Percentiles rank a stretch among this genome's conserved stretches.
phyloP scores from a whole-genome alignment of 176 grass and related monocot species.

The Themeda triandra region DNA sequence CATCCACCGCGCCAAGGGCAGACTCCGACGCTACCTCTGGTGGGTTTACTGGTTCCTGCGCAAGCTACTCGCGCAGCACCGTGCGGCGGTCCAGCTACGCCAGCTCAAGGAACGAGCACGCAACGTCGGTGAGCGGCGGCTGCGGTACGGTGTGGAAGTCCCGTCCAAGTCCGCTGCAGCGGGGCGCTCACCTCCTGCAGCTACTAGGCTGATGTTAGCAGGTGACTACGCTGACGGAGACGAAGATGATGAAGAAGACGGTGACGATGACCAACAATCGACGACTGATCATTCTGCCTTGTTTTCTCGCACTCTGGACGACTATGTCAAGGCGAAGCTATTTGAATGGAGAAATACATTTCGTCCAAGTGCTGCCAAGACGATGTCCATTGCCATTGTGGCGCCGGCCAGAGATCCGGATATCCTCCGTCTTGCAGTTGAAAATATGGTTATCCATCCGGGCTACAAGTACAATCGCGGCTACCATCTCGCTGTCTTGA shows the following conservation, averaged over 20 bases:
- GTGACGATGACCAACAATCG: neutral
- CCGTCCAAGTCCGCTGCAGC: neutral
- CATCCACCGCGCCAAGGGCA: neutral
- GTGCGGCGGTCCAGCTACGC: neutral
- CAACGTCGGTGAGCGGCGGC: no score
- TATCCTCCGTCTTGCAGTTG: neutral
- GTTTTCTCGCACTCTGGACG: neutral
- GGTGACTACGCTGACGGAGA: neutral
- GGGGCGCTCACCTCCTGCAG: no score
- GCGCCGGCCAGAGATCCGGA: neutral
- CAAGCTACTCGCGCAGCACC: neutral
- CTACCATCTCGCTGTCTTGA: neutral
- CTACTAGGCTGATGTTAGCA: neutral
- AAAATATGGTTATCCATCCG: neutral
- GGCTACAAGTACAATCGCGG: accelerated
- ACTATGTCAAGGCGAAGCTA: neutral
- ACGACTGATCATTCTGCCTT: neutral
- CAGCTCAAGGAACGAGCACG: neutral
- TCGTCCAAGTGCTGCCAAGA: accelerated
- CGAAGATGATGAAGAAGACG: neutral
- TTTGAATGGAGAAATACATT: neutral
- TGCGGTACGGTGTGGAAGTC: neutral
- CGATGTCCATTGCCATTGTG: neutral
- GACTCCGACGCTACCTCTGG: neutral
- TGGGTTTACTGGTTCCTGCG: neutral